Evolutionary conservation across 2,329 filamentous ascomycete genomes (phyloP).

Genomic region (Aspergillus intermedius): DNA sequence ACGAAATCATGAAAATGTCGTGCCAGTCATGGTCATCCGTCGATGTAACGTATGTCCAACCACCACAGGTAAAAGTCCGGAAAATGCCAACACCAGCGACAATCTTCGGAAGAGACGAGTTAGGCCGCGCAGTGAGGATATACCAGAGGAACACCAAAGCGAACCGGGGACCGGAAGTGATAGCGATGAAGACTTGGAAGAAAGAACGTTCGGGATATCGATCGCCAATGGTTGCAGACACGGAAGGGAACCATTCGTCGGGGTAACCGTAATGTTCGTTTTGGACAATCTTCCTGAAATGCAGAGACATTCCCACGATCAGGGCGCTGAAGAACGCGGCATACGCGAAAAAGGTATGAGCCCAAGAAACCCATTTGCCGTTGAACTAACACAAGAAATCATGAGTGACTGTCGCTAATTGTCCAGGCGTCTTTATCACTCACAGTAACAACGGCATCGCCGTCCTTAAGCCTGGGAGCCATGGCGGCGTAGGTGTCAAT

Average conservation of each 20-base stretch:
- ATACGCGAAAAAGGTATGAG: slow-evolving; percentile 79
- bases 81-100: slow-evolving; percentile 74
- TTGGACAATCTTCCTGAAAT: slow-evolving; percentile 95
- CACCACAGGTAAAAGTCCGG: slow-evolving; percentile 86
- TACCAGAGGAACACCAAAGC: slow-evolving; percentile 89
- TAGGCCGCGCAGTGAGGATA: slow-evolving; percentile 70
- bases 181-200: slow-evolving; percentile 94
- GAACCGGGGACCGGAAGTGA: slow-evolving; percentile 91
- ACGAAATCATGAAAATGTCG: slow-evolving; percentile 99
- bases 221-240: slow-evolving; percentile 94
- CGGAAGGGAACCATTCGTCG: slow-evolving; percentile 92
- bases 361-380: slow-evolving; percentile 84
- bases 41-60: slow-evolving; percentile 97
- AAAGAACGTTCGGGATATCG: slow-evolving; percentile 93
- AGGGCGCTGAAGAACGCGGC: slow-evolving; percentile 78
- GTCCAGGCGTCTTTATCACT: slow-evolving; percentile 19
- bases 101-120: slow-evolving; percentile 70
- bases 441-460: slow-evolving; percentile 56
- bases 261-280: slow-evolving; percentile 96
- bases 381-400: slow-evolving; percentile 51
- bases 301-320: slow-evolving; percentile 69
- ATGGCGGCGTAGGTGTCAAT: slow-evolving; percentile 36
- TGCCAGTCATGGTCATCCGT: slow-evolving; percentile 99
- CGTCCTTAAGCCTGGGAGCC: slow-evolving; percentile 57
- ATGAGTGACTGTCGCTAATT: slow-evolving; percentile 17